Conservation (phyloP, 257 asterid genomes). For the Salvia splendens region DNA sequence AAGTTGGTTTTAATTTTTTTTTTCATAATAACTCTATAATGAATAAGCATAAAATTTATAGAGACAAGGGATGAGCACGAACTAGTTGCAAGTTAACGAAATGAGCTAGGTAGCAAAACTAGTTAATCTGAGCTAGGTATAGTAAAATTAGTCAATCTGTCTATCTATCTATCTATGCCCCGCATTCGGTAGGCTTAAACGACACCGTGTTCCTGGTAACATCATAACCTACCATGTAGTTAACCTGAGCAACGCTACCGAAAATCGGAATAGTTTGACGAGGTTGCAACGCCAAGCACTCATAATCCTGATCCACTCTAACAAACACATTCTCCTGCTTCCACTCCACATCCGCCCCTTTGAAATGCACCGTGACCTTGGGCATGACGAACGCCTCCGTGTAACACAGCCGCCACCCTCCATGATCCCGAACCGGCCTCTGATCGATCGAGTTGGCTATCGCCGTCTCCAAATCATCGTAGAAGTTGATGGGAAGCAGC, state of each 20-base stretch:
- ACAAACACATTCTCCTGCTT: not conserved
- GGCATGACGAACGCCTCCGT: slow-evolving; percentile 32
- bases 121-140: too few species aligned
- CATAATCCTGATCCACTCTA: not conserved
- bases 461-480: slow-evolving; percentile 17
- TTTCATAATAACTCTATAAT: too few species aligned
- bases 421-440: not conserved
- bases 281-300: not conserved
- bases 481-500: slow-evolving; percentile 40
- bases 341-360: slow-evolving; percentile 45
- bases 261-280: not conserved
- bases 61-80: too few species aligned
- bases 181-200: not conserved
- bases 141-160: too few species aligned
- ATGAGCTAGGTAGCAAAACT: too few species aligned
- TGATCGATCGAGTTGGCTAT: not conserved
- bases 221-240: not conserved
- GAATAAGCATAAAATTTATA: too few species aligned
- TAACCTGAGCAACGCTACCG: not conserved
- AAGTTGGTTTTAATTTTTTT: too few species aligned
- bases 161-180: not conserved
- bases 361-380: slow-evolving; percentile 21
- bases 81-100: too few species aligned
- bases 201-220: not conserved
- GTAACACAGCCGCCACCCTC: slow-evolving; percentile 24